A percentile compares a stretch with the other conserved stretches of the same genome.
phyloP scores from a whole-genome alignment of 2,329 filamentous ascomycete species.

The Claviceps pazoutovae region DNA sequence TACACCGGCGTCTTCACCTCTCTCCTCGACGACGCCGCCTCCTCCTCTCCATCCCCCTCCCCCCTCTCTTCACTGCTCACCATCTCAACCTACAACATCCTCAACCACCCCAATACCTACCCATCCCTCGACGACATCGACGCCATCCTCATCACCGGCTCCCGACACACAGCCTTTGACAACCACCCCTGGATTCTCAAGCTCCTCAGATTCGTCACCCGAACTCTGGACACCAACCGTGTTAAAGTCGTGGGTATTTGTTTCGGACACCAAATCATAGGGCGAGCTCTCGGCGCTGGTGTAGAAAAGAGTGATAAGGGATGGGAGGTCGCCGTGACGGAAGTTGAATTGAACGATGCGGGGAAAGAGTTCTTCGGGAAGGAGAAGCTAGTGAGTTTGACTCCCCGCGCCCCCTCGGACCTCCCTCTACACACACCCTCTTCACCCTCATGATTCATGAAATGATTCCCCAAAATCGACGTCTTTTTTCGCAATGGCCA shows the following conservation, averaged over 20 bases:
- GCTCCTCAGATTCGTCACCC: conserved; percentile 24
- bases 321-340: conserved; percentile 32
- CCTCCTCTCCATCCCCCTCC: conserved; percentile 23
- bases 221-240: conserved; percentile 22
- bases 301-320: conserved; percentile 25
- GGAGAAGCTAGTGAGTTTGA: conserved; percentile 17
- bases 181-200: conserved; percentile 30
- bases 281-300: conserved; percentile 24
- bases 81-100: conserved; percentile 57
- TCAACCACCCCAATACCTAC: conserved; percentile 50
- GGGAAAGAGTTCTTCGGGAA: conserved; percentile 26
- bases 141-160: conserved; percentile 68
- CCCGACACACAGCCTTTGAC: conserved; percentile 38
- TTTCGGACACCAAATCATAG: conserved; percentile 35
- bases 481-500: neutral
- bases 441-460: no score
- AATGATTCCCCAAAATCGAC: no score
- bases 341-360: conserved; percentile 23
- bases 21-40: conserved; percentile 41
- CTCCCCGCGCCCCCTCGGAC: no score
- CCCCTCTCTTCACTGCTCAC: conserved; percentile 34
- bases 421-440: no score
- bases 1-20: conserved; percentile 60
- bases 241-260: conserved; percentile 48
- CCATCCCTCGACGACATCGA: conserved; percentile 63